These are phyloP conservation scores for Funneliformis geosporum DNA, from an alignment of 192 early-diverging fungal genomes.

Conservation along the genomic window DNA sequence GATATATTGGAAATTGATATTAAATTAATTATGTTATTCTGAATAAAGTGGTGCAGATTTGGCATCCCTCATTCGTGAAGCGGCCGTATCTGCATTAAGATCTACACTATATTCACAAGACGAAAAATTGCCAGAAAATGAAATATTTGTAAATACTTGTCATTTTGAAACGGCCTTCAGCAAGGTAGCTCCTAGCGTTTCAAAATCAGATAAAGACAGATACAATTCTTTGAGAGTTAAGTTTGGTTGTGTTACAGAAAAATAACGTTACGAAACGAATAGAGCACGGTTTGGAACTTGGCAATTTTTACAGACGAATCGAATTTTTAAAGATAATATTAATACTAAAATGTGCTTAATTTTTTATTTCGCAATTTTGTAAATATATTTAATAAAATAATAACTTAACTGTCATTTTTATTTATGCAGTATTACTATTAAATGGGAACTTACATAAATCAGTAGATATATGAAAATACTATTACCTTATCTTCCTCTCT, in stretches of 20 bases:
- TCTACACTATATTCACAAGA: constrained; percentile 52
- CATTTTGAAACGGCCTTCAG: constrained; percentile 84
- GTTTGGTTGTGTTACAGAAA: constrained; percentile 43
- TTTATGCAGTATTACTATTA: no score
- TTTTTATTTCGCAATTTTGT: no score
- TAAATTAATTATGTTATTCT: background rate
- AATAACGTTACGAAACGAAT: background rate
- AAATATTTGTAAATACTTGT: constrained; percentile 54
- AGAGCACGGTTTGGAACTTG: no score
- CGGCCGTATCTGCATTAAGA: constrained; percentile 81
- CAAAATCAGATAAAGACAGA: constrained; percentile 50
- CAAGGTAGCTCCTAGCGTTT: constrained; percentile 82
- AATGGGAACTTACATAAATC: no score
- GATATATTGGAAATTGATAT: background rate
- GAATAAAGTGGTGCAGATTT: constrained; percentile 70
- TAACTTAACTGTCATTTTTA: no score
- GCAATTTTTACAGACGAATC: no score
- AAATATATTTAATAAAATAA: no score
- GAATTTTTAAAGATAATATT: no score
- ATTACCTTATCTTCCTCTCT: no score
- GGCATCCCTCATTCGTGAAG: constrained; percentile 73
- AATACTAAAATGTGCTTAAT: no score
- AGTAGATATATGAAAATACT: no score
- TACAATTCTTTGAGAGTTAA: constrained; percentile 49
- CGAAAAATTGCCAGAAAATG: constrained; percentile 29